phyloP scores from a whole-genome alignment of 441 rosid species.

The Manihot esculenta region DNA sequence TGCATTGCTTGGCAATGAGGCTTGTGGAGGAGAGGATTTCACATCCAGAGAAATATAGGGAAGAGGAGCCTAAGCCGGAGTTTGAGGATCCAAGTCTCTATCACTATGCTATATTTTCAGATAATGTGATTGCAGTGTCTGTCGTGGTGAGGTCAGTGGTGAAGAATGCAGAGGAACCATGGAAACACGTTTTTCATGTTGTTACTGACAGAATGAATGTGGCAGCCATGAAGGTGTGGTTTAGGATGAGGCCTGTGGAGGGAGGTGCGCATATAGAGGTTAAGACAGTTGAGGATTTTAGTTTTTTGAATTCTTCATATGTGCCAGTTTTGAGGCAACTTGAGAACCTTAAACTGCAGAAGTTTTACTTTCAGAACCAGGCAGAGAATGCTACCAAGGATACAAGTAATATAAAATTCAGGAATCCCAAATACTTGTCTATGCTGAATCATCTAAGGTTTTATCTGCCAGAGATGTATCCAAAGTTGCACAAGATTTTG shows the following conservation, averaged over 20 bases:
- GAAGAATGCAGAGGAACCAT: constrained; percentile 81
- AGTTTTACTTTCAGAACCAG: constrained; percentile 45
- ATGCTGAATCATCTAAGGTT: constrained; percentile 76
- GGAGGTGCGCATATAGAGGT: constrained; percentile 77
- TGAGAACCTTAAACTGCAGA: constrained; percentile 58
- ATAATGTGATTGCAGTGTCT: constrained; percentile 86
- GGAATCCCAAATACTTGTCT: constrained; percentile 59
- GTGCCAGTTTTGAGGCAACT: constrained; percentile 75
- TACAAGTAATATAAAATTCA: constrained; percentile 43
- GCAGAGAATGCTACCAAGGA: constrained; percentile 63
- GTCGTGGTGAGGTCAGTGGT: constrained; percentile 87
- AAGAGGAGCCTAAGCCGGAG: constrained; percentile 48
- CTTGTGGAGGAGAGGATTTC: constrained; percentile 79
- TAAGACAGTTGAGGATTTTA: constrained; percentile 71
- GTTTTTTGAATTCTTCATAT: constrained; percentile 62
- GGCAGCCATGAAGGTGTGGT: constrained; percentile 95
- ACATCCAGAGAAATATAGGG: constrained; percentile 65
- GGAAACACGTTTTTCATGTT: constrained; percentile 88
- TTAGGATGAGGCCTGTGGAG: constrained; percentile 79
- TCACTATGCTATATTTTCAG: constrained; percentile 82
- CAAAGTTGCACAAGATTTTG: constrained; percentile 61
- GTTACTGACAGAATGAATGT: constrained; percentile 82
- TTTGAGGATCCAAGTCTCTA: constrained; percentile 70
- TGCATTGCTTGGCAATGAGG: constrained; percentile 92
- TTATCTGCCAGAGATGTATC: constrained; percentile 85